Evolutionary conservation across 148 eudicot species (phyloP), one percentile per base, ranked within the genome.

Genomic region (Diospyros lotus): DNA sequence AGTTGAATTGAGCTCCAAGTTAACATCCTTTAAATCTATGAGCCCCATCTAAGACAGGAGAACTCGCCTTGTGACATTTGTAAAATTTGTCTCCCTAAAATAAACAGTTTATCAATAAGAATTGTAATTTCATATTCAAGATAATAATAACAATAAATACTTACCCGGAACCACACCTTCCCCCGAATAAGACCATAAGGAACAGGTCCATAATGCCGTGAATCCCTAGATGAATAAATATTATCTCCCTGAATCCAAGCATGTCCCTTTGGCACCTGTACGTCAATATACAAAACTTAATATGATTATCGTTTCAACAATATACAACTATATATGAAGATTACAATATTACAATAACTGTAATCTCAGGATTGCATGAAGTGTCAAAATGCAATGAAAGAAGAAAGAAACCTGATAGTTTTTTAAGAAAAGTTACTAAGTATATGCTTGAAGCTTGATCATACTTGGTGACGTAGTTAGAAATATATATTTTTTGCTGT

Each of bases 191-290:
- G 90, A 50, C 91, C 96, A 70, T 84, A 89, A 48, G 98, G 97
- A 78, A 93, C 80, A 58, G 98, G 90, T 40, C 98, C 98, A 68
- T 83, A 82, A 64, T 91, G 84, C 8, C 97, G 82, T 52, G 98
- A 93, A 85, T 93, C 98, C 40, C 78, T 82, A 50, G 98, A 93
- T 12, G 89, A 84, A 81, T 88, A 87, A 13, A 83, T 71, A 77
- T 93, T 93, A 86, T 93, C 98, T 53, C 98, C 98, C 71, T 91
- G 98, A 77, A 93, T 81, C 98, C 98, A 93, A 66, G 91, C 90
- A 87, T 91, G 97, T 58, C 96, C 98, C 79, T 89, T 88, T 10
- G 97, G 98, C 55, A 93, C 93, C 98, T 93, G 78, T 54, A 74
- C 8, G 59, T 66, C 53, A 46, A 75, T 55, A 73, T 2, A 6